Conservation (phyloP, 1,284 basidiomycete species). For the Rhodofomes roseus region DNA sequence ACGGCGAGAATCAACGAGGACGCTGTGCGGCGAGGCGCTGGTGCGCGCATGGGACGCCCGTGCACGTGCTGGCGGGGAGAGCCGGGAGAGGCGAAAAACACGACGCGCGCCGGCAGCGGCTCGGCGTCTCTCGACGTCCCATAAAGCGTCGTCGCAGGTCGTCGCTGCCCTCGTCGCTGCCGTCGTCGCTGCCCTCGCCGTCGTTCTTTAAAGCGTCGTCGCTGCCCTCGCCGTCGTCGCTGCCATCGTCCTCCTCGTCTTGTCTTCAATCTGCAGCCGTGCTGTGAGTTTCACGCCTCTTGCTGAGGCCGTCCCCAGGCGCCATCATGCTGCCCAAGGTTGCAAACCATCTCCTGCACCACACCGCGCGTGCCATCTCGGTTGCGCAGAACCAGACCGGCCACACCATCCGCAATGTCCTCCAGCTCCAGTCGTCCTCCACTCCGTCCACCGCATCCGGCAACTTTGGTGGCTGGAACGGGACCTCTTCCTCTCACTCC, state of each 20-base stretch:
- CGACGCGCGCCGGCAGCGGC: background rate
- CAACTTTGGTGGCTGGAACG: slow-evolving; percentile 39
- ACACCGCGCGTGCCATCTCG: slow-evolving; percentile 69
- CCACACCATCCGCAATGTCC: slow-evolving; percentile 67
- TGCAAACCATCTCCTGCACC: slow-evolving; percentile 69
- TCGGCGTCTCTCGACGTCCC: background rate
- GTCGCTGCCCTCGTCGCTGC: background rate
- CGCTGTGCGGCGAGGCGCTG: no score
- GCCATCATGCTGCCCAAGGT: slow-evolving; percentile 73
- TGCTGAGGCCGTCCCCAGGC: background rate
- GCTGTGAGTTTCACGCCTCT: background rate
- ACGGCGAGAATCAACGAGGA: background rate
- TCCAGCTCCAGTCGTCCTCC: slow-evolving; percentile 54
- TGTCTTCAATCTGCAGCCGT: background rate
- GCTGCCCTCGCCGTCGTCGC: background rate
- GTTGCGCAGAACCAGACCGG: slow-evolving; percentile 67
- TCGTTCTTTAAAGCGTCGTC: background rate
- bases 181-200: background rate
- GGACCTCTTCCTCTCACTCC: slow-evolving; percentile 53
- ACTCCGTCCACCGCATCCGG: slow-evolving; percentile 31
- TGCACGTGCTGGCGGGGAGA: slow-evolving; percentile 1
- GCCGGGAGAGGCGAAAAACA: background rate
- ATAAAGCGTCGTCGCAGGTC: background rate
- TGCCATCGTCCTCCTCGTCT: background rate
- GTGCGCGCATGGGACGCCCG: no score